A percentile compares a stretch with the other conserved stretches of the same genome.
Conservation (phyloP, 1,284 basidiomycete species). For the Ceratobasidium sp. region DNA sequence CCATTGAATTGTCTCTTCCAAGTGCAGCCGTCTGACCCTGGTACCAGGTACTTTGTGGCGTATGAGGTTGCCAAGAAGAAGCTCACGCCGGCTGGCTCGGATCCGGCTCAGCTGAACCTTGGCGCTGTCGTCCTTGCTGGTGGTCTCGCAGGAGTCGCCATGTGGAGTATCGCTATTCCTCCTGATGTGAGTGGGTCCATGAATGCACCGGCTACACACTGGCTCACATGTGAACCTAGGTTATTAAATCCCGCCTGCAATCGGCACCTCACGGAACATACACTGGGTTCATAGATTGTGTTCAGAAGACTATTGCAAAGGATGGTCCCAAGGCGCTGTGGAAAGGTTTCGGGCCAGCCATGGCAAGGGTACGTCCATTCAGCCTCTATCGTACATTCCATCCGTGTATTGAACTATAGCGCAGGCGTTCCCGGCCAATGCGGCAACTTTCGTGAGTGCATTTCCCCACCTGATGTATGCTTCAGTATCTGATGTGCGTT, state of each 20-base stretch:
- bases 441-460: conserved; percentile 88
- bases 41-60: conserved; percentile 89
- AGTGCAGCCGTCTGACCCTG: neutral
- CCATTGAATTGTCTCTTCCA: neutral
- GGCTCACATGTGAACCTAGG: conserved; percentile 60
- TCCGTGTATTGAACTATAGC: conserved; percentile 1
- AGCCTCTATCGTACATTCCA: neutral
- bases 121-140: conserved; percentile 91
- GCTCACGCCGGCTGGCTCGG: conserved; percentile 80
- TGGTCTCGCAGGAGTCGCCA: conserved; percentile 94
- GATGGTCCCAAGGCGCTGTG: conserved; percentile 92
- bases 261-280: conserved; percentile 98
- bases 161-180: conserved; percentile 97
- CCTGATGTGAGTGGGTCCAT: conserved; percentile 76
- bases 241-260: conserved; percentile 95
- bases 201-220: neutral
- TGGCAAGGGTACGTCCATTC: conserved; percentile 77
- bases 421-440: conserved; percentile 92
- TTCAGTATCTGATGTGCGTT: conserved; percentile 42
- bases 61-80: conserved; percentile 94
- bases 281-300: conserved; percentile 92
- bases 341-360: conserved; percentile 98
- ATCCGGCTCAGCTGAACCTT: conserved; percentile 85
- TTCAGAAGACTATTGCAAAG: conserved; percentile 88
- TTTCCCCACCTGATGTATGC: conserved; percentile 40